A percentile compares a stretch with the other conserved stretches of the same genome.
These are phyloP conservation scores for Kluyveromyces marxianus DNA, from an alignment of 1,139 yeast genomes.

Conservation along the genomic window DNA sequence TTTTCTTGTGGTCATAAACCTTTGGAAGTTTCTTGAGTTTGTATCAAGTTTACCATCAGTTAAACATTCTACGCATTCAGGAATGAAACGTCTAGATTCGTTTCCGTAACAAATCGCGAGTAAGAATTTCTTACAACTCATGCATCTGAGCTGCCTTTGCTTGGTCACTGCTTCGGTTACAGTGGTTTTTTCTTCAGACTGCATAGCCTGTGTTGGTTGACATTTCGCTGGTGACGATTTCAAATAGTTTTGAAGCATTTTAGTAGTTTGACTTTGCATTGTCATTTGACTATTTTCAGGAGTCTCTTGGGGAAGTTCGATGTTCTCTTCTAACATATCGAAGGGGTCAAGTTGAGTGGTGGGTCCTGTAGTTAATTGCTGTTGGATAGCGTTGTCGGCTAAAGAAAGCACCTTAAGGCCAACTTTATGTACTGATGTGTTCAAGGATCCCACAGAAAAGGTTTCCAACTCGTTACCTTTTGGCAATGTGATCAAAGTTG, in stretches of 20 bases:
- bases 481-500: constrained; percentile 28
- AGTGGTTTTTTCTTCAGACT: constrained; percentile 5
- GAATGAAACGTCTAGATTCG: constrained; percentile 6
- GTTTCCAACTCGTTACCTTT: constrained; percentile 14
- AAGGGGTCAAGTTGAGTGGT: constrained; percentile 28
- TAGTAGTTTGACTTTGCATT: constrained; percentile 30
- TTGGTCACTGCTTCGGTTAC: constrained; percentile 5
- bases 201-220: constrained; percentile 29
- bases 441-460: constrained; percentile 22
- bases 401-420: constrained; percentile 22
- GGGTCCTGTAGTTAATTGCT: constrained; percentile 2
- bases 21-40: constrained; percentile 15
- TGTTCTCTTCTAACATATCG: constrained; percentile 13
- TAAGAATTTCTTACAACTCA: constrained; percentile 21
- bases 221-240: constrained; percentile 21
- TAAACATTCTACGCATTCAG: constrained; percentile 27
- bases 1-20: constrained; percentile 28
- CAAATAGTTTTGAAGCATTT: constrained; percentile 24
- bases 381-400: constrained; percentile 12
- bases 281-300: constrained; percentile 1
- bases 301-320: constrained; percentile 4
- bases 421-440: constrained; percentile 23
- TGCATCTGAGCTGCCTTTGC: constrained; percentile 16
- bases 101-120: constrained; percentile 32
- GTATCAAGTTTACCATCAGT: constrained; percentile 19